These are phyloP conservation scores for Pluteus cervinus DNA, from an alignment of 768 basidiomycete genomes.

Conservation along the genomic window DNA sequence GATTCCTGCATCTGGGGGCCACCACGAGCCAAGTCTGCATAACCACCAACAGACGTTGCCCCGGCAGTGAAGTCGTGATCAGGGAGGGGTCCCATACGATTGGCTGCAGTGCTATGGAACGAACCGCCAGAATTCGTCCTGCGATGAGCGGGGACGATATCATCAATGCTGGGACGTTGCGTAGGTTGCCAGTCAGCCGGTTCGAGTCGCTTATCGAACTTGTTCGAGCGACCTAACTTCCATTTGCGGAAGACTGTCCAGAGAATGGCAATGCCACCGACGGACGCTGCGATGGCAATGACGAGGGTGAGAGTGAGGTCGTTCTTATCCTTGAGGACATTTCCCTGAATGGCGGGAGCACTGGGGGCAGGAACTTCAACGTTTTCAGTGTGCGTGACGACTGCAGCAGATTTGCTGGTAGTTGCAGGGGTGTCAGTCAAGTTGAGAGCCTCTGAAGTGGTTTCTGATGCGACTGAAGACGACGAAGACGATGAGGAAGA, in stretches of 20 bases:
- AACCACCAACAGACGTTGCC: constrained; percentile 63
- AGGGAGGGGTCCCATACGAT: constrained; percentile 40
- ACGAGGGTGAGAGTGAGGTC: constrained; percentile 52
- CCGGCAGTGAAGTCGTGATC: constrained; percentile 78
- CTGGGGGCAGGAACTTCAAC: constrained; percentile 22
- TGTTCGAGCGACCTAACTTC: constrained; percentile 77
- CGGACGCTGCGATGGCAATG: constrained; percentile 60
- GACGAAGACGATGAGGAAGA: constrained; percentile 9
- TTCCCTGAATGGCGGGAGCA: constrained; percentile 20
- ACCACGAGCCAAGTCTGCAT: constrained; percentile 77
- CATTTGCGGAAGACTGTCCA: constrained; percentile 93
- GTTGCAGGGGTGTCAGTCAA: constrained; percentile 14
- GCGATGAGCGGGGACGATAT: constrained; percentile 15
- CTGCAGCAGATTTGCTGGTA: constrained; percentile 8
- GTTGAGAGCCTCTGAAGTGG: constrained; percentile 17
- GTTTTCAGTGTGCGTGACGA: constrained; percentile 22
- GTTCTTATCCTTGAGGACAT: constrained; percentile 21
- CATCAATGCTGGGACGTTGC: constrained; percentile 44
- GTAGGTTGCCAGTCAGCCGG: constrained; percentile 89
- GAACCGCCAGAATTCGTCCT: constrained; percentile 20
- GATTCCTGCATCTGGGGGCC: constrained; percentile 61
- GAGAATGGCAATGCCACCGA: constrained; percentile 65
- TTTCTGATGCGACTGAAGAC: constrained; percentile 7
- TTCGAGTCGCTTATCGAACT: constrained; percentile 79
- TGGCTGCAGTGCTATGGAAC: constrained; percentile 17